Base-by-base conservation (phyloP, 2,329 filamentous ascomycete species). In the Colletotrichum tropicale region DNA sequence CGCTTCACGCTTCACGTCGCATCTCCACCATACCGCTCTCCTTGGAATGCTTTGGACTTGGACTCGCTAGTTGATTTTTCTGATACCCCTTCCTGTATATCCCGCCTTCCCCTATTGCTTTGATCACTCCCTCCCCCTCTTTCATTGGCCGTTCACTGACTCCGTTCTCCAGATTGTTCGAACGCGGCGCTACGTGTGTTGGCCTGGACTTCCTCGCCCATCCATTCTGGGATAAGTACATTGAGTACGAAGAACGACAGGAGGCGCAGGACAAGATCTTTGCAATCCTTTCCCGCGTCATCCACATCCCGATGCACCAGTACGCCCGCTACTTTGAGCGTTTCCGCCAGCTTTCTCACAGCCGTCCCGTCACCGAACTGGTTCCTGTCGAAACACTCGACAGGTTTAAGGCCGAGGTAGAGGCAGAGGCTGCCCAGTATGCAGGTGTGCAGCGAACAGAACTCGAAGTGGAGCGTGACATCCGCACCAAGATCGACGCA, bases 161-260 rank as follows among this genome's bases (percentile, higher is more conserved):
- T 21, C 56, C n/a, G n/a, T 16, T 73, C 36, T 18, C 21, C 83
- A 99, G 97, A 80, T 91, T 98, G 10, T 98, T 98, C 82, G 96
- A 99, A 84, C 94, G 97, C 79, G 97, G 94, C 77, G 94, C 95
- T 32, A 90, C 91, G 34, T 93, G 91, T 80, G 96, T 98, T 55
- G 97, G 97, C 18, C 90, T 98, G 21, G 97, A 99, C 85, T 99
- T 98, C 82, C 89, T 98, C 34, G 94, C 96, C 3, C 96, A 98
- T 83, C 96, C 96, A 2, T 98, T 99, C 87, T 99, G 97, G 97
- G 97, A 99, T 85, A 98, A 98, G 86, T 99, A 98, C 82, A 92
- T 99, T 78, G 97, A 98, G 83, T 98, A 98, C 81, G 97, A 98
- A 83, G 96, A 98, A 83, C 94, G 96, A 3, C 89, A 96, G 77